Evolutionary conservation across 2,329 filamentous ascomycete genomes (phyloP).

Genomic region (Cryphonectria japonica): DNA sequence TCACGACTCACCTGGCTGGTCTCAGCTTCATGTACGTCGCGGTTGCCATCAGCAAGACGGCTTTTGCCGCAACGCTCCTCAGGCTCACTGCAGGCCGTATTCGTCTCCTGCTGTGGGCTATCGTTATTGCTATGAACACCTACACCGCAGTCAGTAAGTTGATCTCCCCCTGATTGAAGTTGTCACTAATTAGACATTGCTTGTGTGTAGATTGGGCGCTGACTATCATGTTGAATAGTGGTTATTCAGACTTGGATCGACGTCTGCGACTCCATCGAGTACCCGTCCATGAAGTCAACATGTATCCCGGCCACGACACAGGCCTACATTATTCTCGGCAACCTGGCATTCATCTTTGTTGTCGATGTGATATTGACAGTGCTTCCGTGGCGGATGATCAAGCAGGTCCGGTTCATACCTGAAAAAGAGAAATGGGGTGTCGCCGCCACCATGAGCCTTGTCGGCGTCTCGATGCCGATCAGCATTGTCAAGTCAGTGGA

Average conservation of each 20-base stretch:
- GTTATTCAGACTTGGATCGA: not conserved
- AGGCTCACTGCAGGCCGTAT: conserved; percentile 5
- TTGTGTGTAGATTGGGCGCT: not conserved
- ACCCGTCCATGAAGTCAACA: conserved; percentile 1
- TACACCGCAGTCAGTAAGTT: not conserved
- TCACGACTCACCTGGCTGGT: conserved; percentile 10
- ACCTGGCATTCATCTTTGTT: conserved; percentile 10
- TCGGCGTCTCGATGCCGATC: conserved; percentile 27
- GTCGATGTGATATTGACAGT: conserved; percentile 12
- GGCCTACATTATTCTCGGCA: not conserved
- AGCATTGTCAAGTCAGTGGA: conserved; percentile 21
- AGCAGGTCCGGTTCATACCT: conserved; percentile 18
- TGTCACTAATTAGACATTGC: not conserved
- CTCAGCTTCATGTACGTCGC: conserved; percentile 23
- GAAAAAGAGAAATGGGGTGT: conserved; percentile 23
- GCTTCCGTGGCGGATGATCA: conserved; percentile 19
- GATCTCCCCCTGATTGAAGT: not conserved
- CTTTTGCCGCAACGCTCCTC: conserved; percentile 23
- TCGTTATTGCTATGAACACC: not conserved
- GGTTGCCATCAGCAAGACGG: conserved; percentile 23
- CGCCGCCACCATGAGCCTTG: conserved; percentile 30
- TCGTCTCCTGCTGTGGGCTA: not conserved
- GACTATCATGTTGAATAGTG: not conserved
- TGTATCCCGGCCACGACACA: conserved; percentile 12
- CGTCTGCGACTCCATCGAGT: conserved; percentile 1